phyloP scores from a whole-genome alignment of 257 asterid species.

The Scutellaria minor region DNA sequence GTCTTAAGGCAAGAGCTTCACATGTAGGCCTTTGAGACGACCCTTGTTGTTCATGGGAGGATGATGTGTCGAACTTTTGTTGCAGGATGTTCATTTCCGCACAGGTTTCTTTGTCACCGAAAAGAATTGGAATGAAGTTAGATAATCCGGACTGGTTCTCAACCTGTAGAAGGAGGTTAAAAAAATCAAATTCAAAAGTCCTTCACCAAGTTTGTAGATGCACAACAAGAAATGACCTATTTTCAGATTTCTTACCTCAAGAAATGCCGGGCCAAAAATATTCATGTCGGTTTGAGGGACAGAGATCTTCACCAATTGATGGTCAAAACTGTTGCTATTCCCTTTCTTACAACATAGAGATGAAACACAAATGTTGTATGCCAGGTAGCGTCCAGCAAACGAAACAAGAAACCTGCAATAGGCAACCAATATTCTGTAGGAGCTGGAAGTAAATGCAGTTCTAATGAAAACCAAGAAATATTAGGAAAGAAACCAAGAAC shows the following conservation, averaged over 20 bases:
- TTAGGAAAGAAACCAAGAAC: constrained; percentile 1
- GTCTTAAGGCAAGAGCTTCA: constrained; percentile 49
- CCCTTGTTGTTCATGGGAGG: constrained; percentile 40
- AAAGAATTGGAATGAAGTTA: constrained; percentile 86
- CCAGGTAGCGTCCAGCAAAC: constrained; percentile 72
- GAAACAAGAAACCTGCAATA: constrained; percentile 79
- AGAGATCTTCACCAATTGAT: constrained; percentile 69
- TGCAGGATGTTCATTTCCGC: constrained; percentile 73
- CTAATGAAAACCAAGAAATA: background rate
- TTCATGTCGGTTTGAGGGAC: constrained; percentile 62
- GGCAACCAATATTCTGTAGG: constrained; percentile 7
- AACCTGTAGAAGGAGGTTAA: constrained; percentile 54
- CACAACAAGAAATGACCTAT: background rate
- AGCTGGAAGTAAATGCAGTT: constrained; percentile 5
- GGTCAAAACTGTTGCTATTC: constrained; percentile 48
- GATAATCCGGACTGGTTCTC: constrained; percentile 95
- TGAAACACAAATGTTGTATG: constrained; percentile 55
- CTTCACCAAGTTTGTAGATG: constrained; percentile 18
- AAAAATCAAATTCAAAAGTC: background rate
- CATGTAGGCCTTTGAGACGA: constrained; percentile 46
- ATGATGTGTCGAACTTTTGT: constrained; percentile 45
- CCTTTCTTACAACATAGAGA: constrained; percentile 52
- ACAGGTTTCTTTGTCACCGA: constrained; percentile 80
- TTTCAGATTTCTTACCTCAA: constrained; percentile 65
- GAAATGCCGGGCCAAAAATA: constrained; percentile 79